A percentile compares a stretch with the other conserved stretches of the same genome.
phyloP scores from a whole-genome alignment of 2,329 filamentous ascomycete species.

The Microdochium nivale region DNA sequence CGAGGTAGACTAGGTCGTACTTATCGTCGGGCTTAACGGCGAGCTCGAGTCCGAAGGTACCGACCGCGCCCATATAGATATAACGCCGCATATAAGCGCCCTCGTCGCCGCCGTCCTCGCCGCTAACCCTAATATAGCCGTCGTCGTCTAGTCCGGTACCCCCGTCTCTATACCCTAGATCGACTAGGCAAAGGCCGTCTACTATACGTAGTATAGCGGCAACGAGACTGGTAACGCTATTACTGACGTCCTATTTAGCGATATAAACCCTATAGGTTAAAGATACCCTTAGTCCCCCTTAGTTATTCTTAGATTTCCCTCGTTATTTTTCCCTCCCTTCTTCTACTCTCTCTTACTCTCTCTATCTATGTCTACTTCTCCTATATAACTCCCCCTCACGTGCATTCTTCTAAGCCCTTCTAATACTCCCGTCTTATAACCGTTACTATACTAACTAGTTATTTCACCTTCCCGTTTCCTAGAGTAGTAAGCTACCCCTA shows the following conservation, averaged over 20 bases:
- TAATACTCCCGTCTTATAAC: no score
- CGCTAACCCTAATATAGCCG: conserved; percentile 57
- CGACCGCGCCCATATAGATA: conserved; percentile 53
- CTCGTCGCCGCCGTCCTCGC: conserved; percentile 53
- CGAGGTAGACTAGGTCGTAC: conserved; percentile 56
- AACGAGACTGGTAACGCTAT: conserved; percentile 62
- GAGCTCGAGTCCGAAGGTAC: conserved; percentile 73
- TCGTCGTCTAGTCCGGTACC: conserved; percentile 63
- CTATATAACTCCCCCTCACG: no score
- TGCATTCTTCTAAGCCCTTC: no score
- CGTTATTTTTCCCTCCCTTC: no score
- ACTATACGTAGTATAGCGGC: conserved; percentile 65
- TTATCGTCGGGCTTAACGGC: conserved; percentile 61
- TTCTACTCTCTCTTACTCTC: no score
- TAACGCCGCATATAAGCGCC: conserved; percentile 53
- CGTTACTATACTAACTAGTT: no score
- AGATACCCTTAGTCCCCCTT: no score
- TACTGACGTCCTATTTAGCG: conserved; percentile 57
- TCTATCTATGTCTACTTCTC: no score
- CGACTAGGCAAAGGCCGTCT: conserved; percentile 51
- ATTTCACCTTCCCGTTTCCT: no score
- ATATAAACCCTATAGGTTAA: conserved; percentile 40
- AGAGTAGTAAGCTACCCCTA: conserved; percentile 59
- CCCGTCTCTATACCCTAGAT: conserved; percentile 67
- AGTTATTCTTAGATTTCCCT: no score